Conservation (phyloP, 2,329 filamentous ascomycete genomes). For the Clarireedia hainanense region DNA sequence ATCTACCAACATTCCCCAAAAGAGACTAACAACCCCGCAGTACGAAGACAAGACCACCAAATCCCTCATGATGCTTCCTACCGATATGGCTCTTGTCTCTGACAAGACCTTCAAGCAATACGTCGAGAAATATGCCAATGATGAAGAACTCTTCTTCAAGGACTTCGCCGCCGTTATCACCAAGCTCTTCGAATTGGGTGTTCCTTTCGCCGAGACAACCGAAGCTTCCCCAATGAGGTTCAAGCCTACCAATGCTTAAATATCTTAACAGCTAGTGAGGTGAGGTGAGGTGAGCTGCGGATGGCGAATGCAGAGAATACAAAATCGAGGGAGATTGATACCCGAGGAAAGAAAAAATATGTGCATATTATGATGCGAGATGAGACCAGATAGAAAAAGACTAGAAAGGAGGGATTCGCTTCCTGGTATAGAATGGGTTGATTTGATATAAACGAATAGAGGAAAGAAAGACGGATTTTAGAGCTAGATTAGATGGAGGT, state of each 20-base stretch:
- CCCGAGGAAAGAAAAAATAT: too few relatives aligned
- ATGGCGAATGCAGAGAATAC: too few relatives aligned
- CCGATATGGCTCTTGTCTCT: constrained; percentile 78
- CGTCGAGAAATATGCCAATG: constrained; percentile 84
- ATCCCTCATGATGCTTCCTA: constrained; percentile 93
- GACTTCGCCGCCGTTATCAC: constrained; percentile 75
- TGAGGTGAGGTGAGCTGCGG: too few relatives aligned
- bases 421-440: too few relatives aligned
- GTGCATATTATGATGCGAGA: too few relatives aligned
- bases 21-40: constrained; percentile 32
- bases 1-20: not conserved
- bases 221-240: constrained; percentile 53
- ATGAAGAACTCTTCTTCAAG: constrained; percentile 86
- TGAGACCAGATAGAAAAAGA: too few relatives aligned
- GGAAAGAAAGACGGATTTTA: not conserved
- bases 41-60: constrained; percentile 84
- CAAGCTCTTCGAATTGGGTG: constrained; percentile 89
- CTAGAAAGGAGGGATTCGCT: too few relatives aligned
- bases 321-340: too few relatives aligned
- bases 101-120: constrained; percentile 78
- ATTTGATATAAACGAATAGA: too few relatives aligned
- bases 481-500: too few relatives aligned
- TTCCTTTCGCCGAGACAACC: constrained; percentile 66
- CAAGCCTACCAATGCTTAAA: constrained; percentile 43
- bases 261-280: not conserved